A percentile compares a stretch with the other conserved stretches of the same genome.
These are phyloP conservation scores for Boletales sp. DNA, from an alignment of 768 basidiomycete species.

Conservation along the genomic window DNA sequence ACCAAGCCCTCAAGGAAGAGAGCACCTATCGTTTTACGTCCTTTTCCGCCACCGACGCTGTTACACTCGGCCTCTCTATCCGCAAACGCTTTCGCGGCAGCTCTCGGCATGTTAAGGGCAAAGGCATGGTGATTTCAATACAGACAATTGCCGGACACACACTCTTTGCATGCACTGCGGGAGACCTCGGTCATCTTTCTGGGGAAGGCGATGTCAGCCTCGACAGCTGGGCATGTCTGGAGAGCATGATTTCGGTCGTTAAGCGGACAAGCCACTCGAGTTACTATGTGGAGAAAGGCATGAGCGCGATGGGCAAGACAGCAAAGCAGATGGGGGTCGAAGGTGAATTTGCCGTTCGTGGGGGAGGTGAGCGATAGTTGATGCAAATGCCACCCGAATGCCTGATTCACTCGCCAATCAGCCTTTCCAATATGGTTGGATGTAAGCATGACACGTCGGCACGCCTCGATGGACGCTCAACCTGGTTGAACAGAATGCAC, in stretches of 20 bases:
- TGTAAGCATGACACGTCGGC: conserved; percentile 35
- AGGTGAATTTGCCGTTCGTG: conserved; percentile 60
- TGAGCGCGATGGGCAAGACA: conserved; percentile 79
- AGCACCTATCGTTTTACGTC: conserved; percentile 63
- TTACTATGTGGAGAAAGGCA: conserved; percentile 84
- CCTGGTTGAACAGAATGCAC: conserved; percentile 54
- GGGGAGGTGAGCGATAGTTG: conserved; percentile 60
- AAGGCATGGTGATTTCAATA: conserved; percentile 77
- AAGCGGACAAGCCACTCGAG: conserved; percentile 80
- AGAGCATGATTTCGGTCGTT: conserved; percentile 78
- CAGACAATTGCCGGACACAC: conserved; percentile 77
- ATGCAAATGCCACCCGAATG: not conserved
- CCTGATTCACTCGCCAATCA: conserved; percentile 27
- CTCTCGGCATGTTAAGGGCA: conserved; percentile 67
- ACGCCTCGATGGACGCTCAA: conserved; percentile 1
- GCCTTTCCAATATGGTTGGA: conserved; percentile 86
- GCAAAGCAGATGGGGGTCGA: conserved; percentile 69
- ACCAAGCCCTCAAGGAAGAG: conserved; percentile 69
- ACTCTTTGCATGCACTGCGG: conserved; percentile 79
- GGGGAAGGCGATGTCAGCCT: conserved; percentile 74
- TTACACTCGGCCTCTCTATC: conserved; percentile 74
- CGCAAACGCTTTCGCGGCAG: conserved; percentile 81
- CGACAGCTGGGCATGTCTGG: conserved; percentile 75
- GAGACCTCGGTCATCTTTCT: conserved; percentile 64
- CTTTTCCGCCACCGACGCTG: conserved; percentile 74